These are phyloP conservation scores for Stenogyne calaminthoides DNA, from an alignment of 305 asterid genomes.

Conservation along the genomic window DNA sequence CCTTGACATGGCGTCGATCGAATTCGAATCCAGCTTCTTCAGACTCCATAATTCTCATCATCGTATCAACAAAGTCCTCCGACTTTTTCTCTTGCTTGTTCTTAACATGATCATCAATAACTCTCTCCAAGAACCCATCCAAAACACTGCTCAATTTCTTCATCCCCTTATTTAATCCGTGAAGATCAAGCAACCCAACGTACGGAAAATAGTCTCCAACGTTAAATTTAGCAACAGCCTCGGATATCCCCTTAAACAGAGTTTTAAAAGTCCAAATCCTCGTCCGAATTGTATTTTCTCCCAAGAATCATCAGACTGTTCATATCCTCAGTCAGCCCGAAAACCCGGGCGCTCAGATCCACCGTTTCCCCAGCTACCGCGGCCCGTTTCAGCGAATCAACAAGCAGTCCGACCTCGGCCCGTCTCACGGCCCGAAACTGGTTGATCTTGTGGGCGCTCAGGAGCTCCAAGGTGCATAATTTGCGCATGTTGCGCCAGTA, in stretches of 20 bases:
- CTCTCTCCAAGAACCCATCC: constrained; percentile 29
- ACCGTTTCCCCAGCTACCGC: constrained; percentile 17
- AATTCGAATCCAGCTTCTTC: no score
- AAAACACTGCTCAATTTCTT: constrained; percentile 28
- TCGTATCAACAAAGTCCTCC: no score
- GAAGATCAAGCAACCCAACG: constrained; percentile 47
- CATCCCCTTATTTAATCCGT: constrained; percentile 36
- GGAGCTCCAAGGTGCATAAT: constrained; percentile 35
- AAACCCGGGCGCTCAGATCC: constrained; percentile 33
- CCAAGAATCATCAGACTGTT: constrained; percentile 50
- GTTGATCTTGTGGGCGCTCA: constrained; percentile 30
- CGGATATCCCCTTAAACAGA: constrained; percentile 32
- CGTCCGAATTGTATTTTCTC: constrained; percentile 35
- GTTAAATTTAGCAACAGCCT: constrained; percentile 37
- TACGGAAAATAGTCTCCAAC: no score
- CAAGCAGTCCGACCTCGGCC: constrained; percentile 33
- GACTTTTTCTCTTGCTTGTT: constrained; percentile 1
- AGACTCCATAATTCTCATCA: no score
- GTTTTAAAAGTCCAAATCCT: constrained; percentile 36
- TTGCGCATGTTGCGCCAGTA: no score
- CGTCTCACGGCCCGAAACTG: constrained; percentile 37
- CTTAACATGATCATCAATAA: constrained; percentile 28
- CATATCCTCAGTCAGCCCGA: constrained; percentile 30
- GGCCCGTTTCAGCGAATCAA: constrained; percentile 26
- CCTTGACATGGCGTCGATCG: constrained; percentile 41